Percentiles rank a stretch among this genome's conserved stretches.
Conservation (phyloP, 2,329 filamentous ascomycete species). For the Colletotrichum agaves region DNA sequence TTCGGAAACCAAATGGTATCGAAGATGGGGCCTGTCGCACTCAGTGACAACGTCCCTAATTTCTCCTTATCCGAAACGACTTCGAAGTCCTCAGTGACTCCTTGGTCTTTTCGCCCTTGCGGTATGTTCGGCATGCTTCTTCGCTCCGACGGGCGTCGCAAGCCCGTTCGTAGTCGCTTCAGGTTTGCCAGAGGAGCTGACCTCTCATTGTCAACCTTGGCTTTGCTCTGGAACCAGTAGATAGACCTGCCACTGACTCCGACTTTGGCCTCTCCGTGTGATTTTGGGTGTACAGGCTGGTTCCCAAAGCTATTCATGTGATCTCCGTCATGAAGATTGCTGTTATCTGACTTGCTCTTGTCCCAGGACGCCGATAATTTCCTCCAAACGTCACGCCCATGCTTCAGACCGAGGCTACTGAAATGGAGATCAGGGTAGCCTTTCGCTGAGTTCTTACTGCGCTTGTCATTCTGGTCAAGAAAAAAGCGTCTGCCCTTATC, state of each 20-base stretch:
- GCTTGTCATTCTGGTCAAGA: background rate
- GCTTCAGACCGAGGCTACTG: constrained; percentile 16
- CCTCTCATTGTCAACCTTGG: background rate
- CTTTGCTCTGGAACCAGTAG: background rate
- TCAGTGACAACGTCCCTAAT: background rate
- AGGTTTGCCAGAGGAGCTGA: background rate
- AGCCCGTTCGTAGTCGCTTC: too few relatives aligned
- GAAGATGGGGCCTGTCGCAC: background rate
- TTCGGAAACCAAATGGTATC: background rate
- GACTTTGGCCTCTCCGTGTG: background rate
- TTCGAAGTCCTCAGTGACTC: background rate
- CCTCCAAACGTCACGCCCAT: constrained; percentile 12
- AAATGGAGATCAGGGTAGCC: background rate
- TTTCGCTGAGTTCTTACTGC: background rate
- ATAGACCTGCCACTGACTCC: background rate
- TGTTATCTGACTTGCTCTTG: background rate
- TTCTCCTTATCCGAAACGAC: background rate
- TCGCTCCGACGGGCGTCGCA: background rate
- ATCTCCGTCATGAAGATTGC: background rate
- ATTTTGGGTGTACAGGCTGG: background rate
- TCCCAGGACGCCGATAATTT: constrained; percentile 18
- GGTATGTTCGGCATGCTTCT: background rate
- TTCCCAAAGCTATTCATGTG: background rate
- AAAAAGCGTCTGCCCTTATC: background rate
- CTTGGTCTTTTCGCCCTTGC: background rate